These are phyloP conservation scores for Sugiyamaella valdiviana DNA, from an alignment of 805 yeast species.

Conservation along the genomic window DNA sequence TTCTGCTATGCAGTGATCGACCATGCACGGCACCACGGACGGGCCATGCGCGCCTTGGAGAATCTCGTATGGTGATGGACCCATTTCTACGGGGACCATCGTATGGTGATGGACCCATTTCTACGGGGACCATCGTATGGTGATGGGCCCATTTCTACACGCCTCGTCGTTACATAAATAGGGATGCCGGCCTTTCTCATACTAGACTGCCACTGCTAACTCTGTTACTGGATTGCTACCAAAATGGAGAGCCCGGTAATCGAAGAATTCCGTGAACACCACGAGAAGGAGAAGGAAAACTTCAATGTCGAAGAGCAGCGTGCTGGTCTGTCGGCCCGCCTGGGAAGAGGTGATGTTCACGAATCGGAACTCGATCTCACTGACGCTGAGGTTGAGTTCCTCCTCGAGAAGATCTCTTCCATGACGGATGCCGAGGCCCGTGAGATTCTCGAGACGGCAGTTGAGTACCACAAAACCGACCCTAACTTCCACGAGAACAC, in stretches of 20 bases:
- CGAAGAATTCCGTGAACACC: not conserved
- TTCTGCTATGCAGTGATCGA: too few relatives aligned
- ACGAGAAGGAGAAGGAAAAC: not conserved
- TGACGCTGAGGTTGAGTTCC: constrained; percentile 6
- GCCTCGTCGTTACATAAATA: too few relatives aligned
- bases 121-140: too few relatives aligned
- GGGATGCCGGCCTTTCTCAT: too few relatives aligned
- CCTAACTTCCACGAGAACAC: constrained; percentile 38
- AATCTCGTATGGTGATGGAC: too few relatives aligned
- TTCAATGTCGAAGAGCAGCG: not conserved
- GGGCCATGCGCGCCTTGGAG: too few relatives aligned
- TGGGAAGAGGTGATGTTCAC: not conserved
- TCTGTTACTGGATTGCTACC: too few relatives aligned
- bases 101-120: too few relatives aligned
- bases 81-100: too few relatives aligned
- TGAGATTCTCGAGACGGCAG: constrained; percentile 35
- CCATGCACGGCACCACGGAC: too few relatives aligned
- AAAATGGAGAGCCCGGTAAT: not conserved
- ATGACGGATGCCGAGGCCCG: constrained; percentile 32
- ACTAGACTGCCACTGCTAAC: too few relatives aligned
- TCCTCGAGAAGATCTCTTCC: constrained; percentile 4
- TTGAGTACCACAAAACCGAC: constrained; percentile 41
- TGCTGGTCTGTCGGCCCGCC: not conserved
- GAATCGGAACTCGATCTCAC: not conserved
- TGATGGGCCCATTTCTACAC: too few relatives aligned